Evolutionary conservation across 148 eudicot genomes (phyloP).

Genomic region (Linanthus parryae): DNA sequence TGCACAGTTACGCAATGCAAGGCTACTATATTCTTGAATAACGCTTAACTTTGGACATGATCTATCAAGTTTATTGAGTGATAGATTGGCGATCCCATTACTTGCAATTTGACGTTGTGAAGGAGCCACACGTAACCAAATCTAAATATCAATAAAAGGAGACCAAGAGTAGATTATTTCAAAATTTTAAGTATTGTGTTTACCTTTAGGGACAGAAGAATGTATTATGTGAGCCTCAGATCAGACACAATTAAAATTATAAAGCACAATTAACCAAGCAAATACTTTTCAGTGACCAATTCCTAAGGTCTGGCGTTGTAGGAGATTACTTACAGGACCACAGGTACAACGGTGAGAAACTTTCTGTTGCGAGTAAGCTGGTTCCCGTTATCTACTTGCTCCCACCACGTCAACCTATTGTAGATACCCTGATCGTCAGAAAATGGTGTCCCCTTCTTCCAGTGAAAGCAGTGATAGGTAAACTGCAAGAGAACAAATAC

Average conservation of each 20-base stretch:
- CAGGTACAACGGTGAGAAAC: conserved; percentile 66
- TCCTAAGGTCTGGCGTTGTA: background rate
- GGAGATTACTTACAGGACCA: conserved; percentile 54
- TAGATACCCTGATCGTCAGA: conserved; percentile 82
- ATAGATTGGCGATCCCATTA: too few species aligned
- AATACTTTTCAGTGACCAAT: conserved; percentile 6
- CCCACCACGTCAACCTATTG: conserved; percentile 87
- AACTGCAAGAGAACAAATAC: conserved; percentile 29
- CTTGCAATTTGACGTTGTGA: too few species aligned
- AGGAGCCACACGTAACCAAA: too few species aligned
- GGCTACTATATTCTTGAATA: too few species aligned
- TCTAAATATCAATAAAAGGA: too few species aligned
- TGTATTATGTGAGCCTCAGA: too few species aligned
- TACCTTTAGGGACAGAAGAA: background rate
- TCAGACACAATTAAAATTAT: background rate
- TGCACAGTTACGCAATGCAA: too few species aligned
- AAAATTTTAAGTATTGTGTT: too few species aligned
- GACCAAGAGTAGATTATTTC: too few species aligned
- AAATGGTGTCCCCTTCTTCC: conserved; percentile 91
- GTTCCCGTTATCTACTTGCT: conserved; percentile 69
- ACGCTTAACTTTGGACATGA: too few species aligned
- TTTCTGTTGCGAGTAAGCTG: conserved; percentile 75
- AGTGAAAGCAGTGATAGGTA: conserved; percentile 66
- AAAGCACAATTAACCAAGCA: background rate
- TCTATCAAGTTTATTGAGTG: too few species aligned